Evolutionary conservation across 1,284 basidiomycete species (phyloP), one percentile per base, ranked within the genome.

Genomic region (Tausonia pullulans): DNA sequence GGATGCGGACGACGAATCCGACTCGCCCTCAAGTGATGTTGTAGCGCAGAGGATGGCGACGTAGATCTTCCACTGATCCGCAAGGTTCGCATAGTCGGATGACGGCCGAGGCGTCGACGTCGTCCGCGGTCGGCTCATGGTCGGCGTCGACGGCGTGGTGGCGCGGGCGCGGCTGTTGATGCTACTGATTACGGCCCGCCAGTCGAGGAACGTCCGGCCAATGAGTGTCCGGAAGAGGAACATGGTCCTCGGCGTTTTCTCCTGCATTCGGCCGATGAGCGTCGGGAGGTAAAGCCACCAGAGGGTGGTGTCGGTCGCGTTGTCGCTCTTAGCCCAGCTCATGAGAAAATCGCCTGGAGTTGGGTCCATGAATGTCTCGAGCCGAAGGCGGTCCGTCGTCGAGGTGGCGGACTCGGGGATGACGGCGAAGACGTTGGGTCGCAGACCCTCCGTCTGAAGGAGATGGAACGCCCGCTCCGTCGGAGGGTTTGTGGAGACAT

Each of bases 61-160:
- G 85, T 90, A 95, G 43, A 86, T 79, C 67, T 88, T 83, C 93
- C 92, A 97, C 73, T 95, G 90, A 58, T 88, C 85, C 39, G 92
- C 83, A 50, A 87, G 76, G 8, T 78, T 74, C 68, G 79, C 81
- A 65, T 85, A 83, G 41, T 93, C 90, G 39, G 80, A 77, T 0
- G 71, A 65, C 60, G 51, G 67, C 67, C 43, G 71, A 60, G 27
- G 58, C 56, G 48, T 66, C 13, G 62, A 57, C 14, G 62, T 45
- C 2, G 46, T 48, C 10, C 46, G 50, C n/a, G 62, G 44, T 4
- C 40, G 41, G 14, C 54, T 49, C 41, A 63, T 58, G 13, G 59
- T 27, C 10, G 67, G 68, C 0, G 68, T 65, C 16, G 71, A 68
- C 51, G 49, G 48, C 8, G 41, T 9, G 10, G 13, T 14, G 4